Conservation (phyloP, 2,329 filamentous ascomycete species). For the Fusarium sp. region DNA sequence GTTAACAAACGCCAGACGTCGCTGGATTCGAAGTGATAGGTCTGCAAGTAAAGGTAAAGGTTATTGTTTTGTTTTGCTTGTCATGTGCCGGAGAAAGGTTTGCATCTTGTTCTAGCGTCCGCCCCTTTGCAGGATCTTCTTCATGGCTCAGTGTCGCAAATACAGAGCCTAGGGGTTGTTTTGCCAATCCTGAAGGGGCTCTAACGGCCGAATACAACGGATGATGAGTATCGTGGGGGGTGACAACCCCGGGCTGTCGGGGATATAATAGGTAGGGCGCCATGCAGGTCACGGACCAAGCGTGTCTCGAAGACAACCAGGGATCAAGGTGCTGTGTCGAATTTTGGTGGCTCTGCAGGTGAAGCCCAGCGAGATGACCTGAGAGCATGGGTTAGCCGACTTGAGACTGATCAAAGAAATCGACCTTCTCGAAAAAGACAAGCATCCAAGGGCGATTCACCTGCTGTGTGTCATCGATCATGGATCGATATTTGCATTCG, state of each 20-base stretch:
- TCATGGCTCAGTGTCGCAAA: constrained; percentile 16
- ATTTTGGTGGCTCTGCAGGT: constrained; percentile 40
- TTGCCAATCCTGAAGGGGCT: constrained; percentile 39
- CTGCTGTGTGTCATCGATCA: constrained; percentile 10
- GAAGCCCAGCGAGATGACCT: constrained; percentile 1
- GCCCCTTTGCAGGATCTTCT: constrained; percentile 1
- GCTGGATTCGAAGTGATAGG: constrained; percentile 6
- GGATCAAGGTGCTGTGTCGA: constrained; percentile 36
- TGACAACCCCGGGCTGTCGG: constrained; percentile 26
- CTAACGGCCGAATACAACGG: constrained; percentile 31
- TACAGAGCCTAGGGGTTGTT: constrained; percentile 30
- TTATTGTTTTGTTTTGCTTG: constrained; percentile 9
- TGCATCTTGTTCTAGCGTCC: constrained; percentile 5
- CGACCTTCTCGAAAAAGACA: constrained; percentile 31
- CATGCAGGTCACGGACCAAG: constrained; percentile 37
- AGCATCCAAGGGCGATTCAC: constrained; percentile 8
- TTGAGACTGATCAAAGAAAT: constrained; percentile 20
- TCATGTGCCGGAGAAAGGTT: constrained; percentile 12
- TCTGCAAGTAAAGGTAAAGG: background rate
- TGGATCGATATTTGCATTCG: background rate
- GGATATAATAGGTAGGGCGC: constrained; percentile 25
- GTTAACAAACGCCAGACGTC: constrained; percentile 9
- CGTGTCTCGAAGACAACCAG: constrained; percentile 38
- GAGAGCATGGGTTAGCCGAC: background rate
- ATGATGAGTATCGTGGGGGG: constrained; percentile 30